A percentile compares a stretch with the other conserved stretches of the same genome.
Conservation (phyloP, 2,329 filamentous ascomycete species). For the Lanzia echinophila region DNA sequence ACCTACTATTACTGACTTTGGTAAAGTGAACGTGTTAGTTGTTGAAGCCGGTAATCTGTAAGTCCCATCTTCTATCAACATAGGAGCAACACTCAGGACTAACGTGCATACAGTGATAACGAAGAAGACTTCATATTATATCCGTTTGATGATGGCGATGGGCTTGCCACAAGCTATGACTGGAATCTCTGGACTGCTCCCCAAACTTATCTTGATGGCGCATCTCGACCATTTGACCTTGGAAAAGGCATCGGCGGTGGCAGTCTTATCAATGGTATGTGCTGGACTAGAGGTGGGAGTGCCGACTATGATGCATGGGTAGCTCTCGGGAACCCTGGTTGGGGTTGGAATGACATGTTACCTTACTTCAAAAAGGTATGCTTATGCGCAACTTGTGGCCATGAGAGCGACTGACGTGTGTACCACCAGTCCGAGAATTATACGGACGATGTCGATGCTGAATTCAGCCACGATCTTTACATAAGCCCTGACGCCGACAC, state of each 20-base stretch:
- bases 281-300: slow-evolving; percentile 18
- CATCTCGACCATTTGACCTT: slow-evolving; percentile 19
- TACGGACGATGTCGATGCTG: slow-evolving; percentile 22
- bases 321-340: slow-evolving; percentile 33
- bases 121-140: slow-evolving; percentile 22
- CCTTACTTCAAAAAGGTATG: slow-evolving; percentile 37
- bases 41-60: slow-evolving; percentile 24
- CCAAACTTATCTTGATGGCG: slow-evolving; percentile 30
- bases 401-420: neutral
- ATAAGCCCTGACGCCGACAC: slow-evolving; percentile 25
- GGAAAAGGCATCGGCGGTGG: slow-evolving; percentile 32
- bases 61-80: neutral
- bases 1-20: neutral
- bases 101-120: slow-evolving; percentile 16
- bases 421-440: slow-evolving; percentile 33
- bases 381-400: neutral
- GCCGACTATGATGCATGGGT: slow-evolving; percentile 35
- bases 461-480: slow-evolving; percentile 20
- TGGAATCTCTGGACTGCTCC: slow-evolving; percentile 36
- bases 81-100: neutral
- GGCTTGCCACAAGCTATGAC: slow-evolving; percentile 34
- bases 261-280: slow-evolving; percentile 37
- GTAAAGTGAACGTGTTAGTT: slow-evolving; percentile 21
- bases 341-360: slow-evolving; percentile 32
- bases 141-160: slow-evolving; percentile 22